Evolutionary conservation across 1,139 yeast species (phyloP).

Genomic region (Candida pseudoviswanathii): DNA sequence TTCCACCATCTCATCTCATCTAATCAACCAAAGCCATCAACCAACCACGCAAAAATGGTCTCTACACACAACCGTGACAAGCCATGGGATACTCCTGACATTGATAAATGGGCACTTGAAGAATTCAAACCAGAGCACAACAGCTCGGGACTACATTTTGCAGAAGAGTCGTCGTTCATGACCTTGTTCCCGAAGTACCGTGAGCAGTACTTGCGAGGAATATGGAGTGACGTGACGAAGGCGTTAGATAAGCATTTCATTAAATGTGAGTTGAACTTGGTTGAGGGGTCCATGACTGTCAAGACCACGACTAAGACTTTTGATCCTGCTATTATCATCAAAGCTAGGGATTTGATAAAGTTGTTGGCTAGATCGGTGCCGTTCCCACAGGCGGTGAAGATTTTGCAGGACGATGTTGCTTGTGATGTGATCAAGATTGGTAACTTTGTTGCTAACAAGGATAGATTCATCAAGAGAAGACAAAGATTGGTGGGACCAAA

Average conservation of each 20-base stretch:
- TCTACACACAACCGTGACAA: conserved; percentile 92
- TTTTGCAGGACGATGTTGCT: conserved; percentile 88
- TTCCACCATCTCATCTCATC: conserved; percentile 10
- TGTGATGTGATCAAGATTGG: conserved; percentile 97
- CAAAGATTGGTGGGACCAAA: conserved; percentile 96
- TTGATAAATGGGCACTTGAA: conserved; percentile 90
- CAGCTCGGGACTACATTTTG: conserved; percentile 79
- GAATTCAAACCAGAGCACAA: conserved; percentile 91
- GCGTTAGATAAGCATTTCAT: conserved; percentile 73
- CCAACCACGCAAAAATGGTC: conserved; percentile 53
- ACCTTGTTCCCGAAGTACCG: conserved; percentile 96
- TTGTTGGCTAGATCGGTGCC: conserved; percentile 95
- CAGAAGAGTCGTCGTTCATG: conserved; percentile 94
- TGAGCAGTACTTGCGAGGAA: conserved; percentile 82
- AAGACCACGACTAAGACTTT: conserved; percentile 92
- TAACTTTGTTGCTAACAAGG: conserved; percentile 84
- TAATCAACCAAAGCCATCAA: neutral
- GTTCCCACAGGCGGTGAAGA: conserved; percentile 92
- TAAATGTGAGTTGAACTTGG: conserved; percentile 81
- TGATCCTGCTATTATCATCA: conserved; percentile 92
- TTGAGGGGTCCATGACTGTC: conserved; percentile 97
- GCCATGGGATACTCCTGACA: conserved; percentile 97
- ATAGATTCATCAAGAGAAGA: conserved; percentile 91
- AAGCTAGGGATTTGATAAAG: conserved; percentile 93
- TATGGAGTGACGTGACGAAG: conserved; percentile 93